Evolutionary conservation across 106 monocot species (phyloP), one percentile per base, ranked within the genome.

Genomic region (Alisma plantagoaquatica): DNA sequence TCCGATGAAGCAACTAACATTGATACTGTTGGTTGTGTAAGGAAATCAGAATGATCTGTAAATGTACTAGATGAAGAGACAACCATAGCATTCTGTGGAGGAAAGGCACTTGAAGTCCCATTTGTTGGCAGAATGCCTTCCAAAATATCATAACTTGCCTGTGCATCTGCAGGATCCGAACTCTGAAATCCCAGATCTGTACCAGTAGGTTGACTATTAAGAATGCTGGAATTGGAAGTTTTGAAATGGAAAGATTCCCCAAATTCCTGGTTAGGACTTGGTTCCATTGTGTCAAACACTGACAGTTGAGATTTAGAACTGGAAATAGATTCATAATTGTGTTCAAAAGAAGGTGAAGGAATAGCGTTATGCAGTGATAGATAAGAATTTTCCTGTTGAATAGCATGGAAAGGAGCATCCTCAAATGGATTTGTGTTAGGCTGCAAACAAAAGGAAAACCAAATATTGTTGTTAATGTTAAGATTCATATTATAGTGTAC

Each of bases 371-470:
- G 69, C 48, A 59, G 70, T 42, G 42, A 17, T 4, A 62, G 51
- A 45, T 53, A 56, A 61, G 26, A 27, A 41, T n/a, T n/a, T n/a
- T 78, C 76, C 27, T 78, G 62, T 30, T 58, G 60, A 30, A 56
- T 61, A 31, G 78, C 84, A 33, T 67, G 77, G 59, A 91, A 91
- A 63, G 80, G 77, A 53, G 69, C 14, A 56, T 75, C 91, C 41
- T 84, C 91, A 64, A 84, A 91, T 42, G 81, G 91, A 78, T 91
- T 72, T 61, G 71, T 74, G 27, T 28, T 49, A 49, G 64, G 43
- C 79, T 86, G 79, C 22, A 26, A 25, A 41, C 17, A 56, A 21
- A n/a, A n/a, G n/a, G n/a, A n/a, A n/a, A n/a, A n/a, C n/a, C n/a
- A n/a, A n/a, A n/a, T n/a, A n/a, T n/a, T n/a, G n/a, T n/a, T n/a